Percentiles rank a stretch among this genome's conserved stretches.
These are phyloP conservation scores for Dryas integrifolia DNA, from an alignment of 331 rosid species.

Conservation along the genomic window DNA sequence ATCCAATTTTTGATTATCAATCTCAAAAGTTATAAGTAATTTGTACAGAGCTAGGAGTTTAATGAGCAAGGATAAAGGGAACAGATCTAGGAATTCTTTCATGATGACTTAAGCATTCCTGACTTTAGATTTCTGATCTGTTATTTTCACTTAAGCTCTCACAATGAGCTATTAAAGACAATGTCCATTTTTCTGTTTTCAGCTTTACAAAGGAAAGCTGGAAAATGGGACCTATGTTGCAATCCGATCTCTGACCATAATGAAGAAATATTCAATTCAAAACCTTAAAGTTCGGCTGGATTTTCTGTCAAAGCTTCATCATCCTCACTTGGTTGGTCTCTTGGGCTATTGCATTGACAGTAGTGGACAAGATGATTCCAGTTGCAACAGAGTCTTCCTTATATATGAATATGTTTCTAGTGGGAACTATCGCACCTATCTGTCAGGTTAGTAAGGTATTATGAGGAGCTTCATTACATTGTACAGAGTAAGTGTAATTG, in stretches of 20 bases:
- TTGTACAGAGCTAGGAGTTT: neutral
- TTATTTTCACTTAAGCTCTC: neutral
- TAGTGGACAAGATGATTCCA: constrained; percentile 52
- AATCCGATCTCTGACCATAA: constrained; percentile 45
- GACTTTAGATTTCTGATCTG: neutral
- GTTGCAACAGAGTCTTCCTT: constrained; percentile 53
- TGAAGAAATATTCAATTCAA: constrained; percentile 61
- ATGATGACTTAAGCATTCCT: neutral
- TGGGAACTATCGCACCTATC: constrained; percentile 48
- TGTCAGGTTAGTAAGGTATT: constrained; percentile 43
- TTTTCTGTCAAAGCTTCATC: constrained; percentile 80
- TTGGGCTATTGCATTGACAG: constrained; percentile 73
- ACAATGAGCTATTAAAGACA: neutral
- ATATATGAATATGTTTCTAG: constrained; percentile 56
- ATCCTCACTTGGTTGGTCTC: constrained; percentile 81
- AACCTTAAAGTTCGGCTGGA: constrained; percentile 71
- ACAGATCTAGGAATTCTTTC: neutral
- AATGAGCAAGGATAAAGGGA: neutral
- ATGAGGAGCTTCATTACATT: neutral
- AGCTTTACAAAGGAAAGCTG: constrained; percentile 74
- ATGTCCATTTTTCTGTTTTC: constrained; percentile 27
- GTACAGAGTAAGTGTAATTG: neutral
- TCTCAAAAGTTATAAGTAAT: neutral
- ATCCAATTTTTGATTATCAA: neutral
- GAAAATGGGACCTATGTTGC: constrained; percentile 63